These are phyloP conservation scores for Climacium dendroides DNA, from an alignment of 225 moss, liverwort and hornwort genomes.

Conservation along the genomic window DNA sequence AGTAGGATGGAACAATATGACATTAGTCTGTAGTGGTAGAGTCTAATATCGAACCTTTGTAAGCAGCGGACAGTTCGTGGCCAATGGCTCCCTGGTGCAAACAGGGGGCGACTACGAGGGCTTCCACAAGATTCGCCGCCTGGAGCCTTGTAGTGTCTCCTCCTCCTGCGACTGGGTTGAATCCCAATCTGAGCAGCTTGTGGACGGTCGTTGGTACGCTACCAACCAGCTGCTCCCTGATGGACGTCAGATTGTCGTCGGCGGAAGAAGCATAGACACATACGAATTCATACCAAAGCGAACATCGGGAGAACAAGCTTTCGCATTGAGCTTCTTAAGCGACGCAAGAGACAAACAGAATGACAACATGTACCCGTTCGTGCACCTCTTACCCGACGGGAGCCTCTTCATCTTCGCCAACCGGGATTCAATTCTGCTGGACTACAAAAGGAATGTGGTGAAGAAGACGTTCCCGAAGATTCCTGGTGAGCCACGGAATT, in stretches of 20 bases:
- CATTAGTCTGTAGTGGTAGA: background rate
- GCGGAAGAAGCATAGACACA: slow-evolving; percentile 13
- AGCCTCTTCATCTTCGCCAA: slow-evolving; percentile 72
- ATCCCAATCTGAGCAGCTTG: background rate
- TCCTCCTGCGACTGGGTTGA: slow-evolving; percentile 61
- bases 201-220: slow-evolving; percentile 54
- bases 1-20: background rate
- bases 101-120: slow-evolving; percentile 71
- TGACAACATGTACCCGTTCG: slow-evolving; percentile 62
- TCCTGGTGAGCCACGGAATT: slow-evolving; percentile 58
- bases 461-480: slow-evolving; percentile 11
- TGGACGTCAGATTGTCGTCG: slow-evolving; percentile 45
- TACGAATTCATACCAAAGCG: slow-evolving; percentile 47
- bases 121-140: slow-evolving; percentile 12
- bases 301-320: background rate
- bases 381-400: slow-evolving; percentile 49
- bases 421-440: slow-evolving; percentile 46
- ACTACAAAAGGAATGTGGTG: slow-evolving; percentile 34
- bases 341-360: background rate
- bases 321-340: background rate
- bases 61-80: slow-evolving; percentile 33
- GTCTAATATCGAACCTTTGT: background rate
- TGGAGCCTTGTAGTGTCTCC: slow-evolving; percentile 7
- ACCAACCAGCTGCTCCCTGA: slow-evolving; percentile 64
- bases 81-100: slow-evolving; percentile 53